Evolutionary conservation across 2,329 filamentous ascomycete species (phyloP).

Genomic region (Rutstroemia sp.): DNA sequence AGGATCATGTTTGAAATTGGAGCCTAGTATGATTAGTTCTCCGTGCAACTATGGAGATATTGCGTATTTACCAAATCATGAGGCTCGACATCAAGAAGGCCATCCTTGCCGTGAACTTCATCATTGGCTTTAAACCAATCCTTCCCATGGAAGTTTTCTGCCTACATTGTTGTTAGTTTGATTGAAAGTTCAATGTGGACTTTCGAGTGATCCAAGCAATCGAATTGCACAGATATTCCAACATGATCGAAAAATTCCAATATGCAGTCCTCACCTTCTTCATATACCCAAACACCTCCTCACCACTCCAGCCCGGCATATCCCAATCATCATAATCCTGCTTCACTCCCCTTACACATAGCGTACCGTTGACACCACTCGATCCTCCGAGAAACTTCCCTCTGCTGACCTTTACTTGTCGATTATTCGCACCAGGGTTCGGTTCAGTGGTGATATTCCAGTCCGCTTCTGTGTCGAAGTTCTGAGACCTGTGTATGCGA

Average conservation of each 20-base stretch:
- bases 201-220: neutral
- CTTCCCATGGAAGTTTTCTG: conserved; percentile 51
- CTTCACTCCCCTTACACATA: conserved; percentile 41
- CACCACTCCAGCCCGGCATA: conserved; percentile 46
- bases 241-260: neutral
- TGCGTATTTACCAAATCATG: conserved; percentile 41
- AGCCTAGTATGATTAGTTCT: conserved; percentile 10
- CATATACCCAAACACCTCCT: conserved; percentile 50
- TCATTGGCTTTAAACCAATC: conserved; percentile 46
- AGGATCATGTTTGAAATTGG: conserved; percentile 49
- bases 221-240: neutral
- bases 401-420: conserved; percentile 40
- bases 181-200: neutral
- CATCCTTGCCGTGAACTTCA: conserved; percentile 41
- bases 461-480: conserved; percentile 41
- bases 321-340: conserved; percentile 49
- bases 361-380: conserved; percentile 42
- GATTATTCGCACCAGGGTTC: conserved; percentile 32
- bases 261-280: conserved; percentile 35
- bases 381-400: conserved; percentile 43
- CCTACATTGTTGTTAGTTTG: conserved; percentile 23
- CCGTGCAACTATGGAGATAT: too few relatives aligned
- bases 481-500: conserved; percentile 33
- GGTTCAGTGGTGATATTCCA: conserved; percentile 42
- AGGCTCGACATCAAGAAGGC: conserved; percentile 47